Evolutionary conservation across 306 rosid genomes (phyloP).

Genomic region (Vigna radiata): DNA sequence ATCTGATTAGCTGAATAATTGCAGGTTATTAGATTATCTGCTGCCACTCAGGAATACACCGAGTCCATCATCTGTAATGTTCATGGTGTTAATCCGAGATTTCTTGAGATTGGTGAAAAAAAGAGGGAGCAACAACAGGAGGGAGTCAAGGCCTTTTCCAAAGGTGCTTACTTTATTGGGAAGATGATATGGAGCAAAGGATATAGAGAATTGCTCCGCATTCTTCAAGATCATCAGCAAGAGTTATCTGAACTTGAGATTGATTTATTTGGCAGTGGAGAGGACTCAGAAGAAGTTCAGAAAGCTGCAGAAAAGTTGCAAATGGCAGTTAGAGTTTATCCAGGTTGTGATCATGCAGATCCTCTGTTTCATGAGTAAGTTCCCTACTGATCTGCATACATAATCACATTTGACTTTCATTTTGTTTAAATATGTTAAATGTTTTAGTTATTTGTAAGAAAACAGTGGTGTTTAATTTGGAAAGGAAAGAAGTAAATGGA

Average conservation of each 20-base stretch:
- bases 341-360: conserved; percentile 90
- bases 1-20: conserved; percentile 44
- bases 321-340: conserved; percentile 72
- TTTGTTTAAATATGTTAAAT: conserved; percentile 2
- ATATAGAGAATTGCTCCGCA: conserved; percentile 83
- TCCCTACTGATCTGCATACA: conserved; percentile 16
- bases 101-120: conserved; percentile 79
- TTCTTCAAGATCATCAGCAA: conserved; percentile 70
- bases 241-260: conserved; percentile 75
- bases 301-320: conserved; percentile 73
- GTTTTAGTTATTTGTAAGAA: conserved; percentile 21
- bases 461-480: conserved; percentile 31
- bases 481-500: conserved; percentile 26
- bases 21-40: conserved; percentile 96
- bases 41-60: conserved; percentile 91
- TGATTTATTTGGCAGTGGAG: conserved; percentile 94
- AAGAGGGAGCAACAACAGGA: conserved; percentile 73
- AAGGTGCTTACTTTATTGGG: conserved; percentile 93
- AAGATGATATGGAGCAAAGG: conserved; percentile 99
- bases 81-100: conserved; percentile 97
- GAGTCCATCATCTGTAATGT: conserved; percentile 84
- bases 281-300: conserved; percentile 76
- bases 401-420: conserved; percentile 30
- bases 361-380: conserved; percentile 84
- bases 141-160: conserved; percentile 67